Percentiles rank a stretch among this genome's conserved stretches.
These are phyloP conservation scores for Chaetomium sp. DNA, from an alignment of 2,329 filamentous ascomycete genomes.

Conservation along the genomic window DNA sequence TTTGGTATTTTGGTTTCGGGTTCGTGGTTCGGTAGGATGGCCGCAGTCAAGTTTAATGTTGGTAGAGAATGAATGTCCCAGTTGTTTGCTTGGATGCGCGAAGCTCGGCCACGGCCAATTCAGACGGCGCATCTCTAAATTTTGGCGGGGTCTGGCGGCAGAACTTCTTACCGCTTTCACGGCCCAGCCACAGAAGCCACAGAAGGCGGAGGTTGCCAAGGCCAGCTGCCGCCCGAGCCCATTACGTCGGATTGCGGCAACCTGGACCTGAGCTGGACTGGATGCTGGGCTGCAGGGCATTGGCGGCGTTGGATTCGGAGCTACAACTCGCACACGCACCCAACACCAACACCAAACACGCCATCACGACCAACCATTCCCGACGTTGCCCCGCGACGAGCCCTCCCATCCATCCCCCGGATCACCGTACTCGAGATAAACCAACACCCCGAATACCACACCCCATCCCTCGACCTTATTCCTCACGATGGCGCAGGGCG, in stretches of 20 bases:
- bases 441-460: conserved; percentile 5
- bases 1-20: not conserved
- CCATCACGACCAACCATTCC: conserved; percentile 14
- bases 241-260: conserved; percentile 38
- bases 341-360: conserved; percentile 18
- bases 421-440: not conserved
- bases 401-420: not conserved
- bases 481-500: conserved; percentile 56
- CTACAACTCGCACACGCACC: conserved; percentile 18
- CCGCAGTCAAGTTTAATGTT: not conserved
- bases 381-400: conserved; percentile 17
- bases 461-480: conserved; percentile 10
- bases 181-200: conserved; percentile 22
- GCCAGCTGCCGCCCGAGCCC: conserved; percentile 27
- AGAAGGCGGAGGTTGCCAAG: conserved; percentile 17
- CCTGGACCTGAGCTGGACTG: conserved; percentile 25
- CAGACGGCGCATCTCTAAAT: conserved; percentile 28
- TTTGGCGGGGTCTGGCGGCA: conserved; percentile 37
- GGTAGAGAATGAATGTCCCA: not conserved
- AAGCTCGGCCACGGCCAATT: conserved; percentile 17
- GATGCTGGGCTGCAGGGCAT: not conserved
- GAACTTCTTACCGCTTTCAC: conserved; percentile 31
- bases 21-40: not conserved
- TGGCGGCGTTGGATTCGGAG: conserved; percentile 24
- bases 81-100: not conserved